Evolutionary conservation across 139 green algal genomes (phyloP), one percentile per base, ranked within the genome.

Genomic region (Ostreobium quekettii): DNA sequence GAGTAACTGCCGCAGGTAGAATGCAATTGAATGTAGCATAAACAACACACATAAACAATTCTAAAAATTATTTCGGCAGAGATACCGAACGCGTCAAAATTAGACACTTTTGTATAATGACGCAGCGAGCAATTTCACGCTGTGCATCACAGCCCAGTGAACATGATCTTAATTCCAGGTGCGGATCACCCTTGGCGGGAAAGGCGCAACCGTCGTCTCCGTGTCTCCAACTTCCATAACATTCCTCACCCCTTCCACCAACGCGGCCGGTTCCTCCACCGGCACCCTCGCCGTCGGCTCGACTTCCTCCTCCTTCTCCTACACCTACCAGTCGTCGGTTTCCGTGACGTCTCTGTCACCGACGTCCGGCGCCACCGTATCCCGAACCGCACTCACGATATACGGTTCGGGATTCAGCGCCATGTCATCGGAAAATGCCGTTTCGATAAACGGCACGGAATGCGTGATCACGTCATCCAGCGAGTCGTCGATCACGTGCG

Each of bases 101-200:
- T n/a, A n/a, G n/a, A n/a, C n/a, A n/a, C n/a, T n/a, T n/a, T n/a
- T n/a, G n/a, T n/a, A n/a, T n/a, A n/a, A n/a, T n/a, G n/a, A n/a
- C n/a, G n/a, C n/a, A n/a, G n/a, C n/a, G n/a, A n/a, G n/a, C n/a
- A n/a, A n/a, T n/a, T n/a, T n/a, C n/a, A n/a, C n/a, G n/a, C n/a
- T n/a, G n/a, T n/a, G n/a, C n/a, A n/a, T n/a, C n/a, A n/a, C n/a
- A n/a, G n/a, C n/a, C n/a, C n/a, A n/a, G n/a, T n/a, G n/a, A n/a
- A n/a, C n/a, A n/a, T n/a, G n/a, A n/a, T n/a, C n/a, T n/a, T n/a
- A n/a, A n/a, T 53, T 53, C 42, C 15, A 62, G 53, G n/a, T 62
- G 53, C 7, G 7, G 19, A n/a, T 62, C 53, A 62, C 53, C 19
- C 29, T 62, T 62, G 53, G 33, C n/a, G 53, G 53, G 7, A 62